These are phyloP conservation scores for Umbelopsis sp. DNA, from an alignment of 371 early-diverging fungal genomes.

Conservation along the genomic window DNA sequence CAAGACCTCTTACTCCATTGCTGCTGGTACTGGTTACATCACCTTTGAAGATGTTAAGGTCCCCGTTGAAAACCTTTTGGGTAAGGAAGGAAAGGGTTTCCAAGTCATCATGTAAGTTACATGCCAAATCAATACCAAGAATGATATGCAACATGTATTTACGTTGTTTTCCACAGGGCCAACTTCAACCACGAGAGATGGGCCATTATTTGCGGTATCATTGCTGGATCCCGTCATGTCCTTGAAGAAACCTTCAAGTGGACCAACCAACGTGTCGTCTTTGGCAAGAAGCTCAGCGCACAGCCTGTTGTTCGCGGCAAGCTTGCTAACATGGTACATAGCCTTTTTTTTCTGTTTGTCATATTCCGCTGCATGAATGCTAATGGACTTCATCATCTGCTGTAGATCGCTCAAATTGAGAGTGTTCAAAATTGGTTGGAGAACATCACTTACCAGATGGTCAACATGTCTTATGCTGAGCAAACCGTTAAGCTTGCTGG, in stretches of 20 bases:
- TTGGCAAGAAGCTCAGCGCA: constrained; percentile 79
- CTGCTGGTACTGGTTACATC: constrained; percentile 63
- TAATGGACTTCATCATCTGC: constrained; percentile 25
- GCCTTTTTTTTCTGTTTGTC: not conserved
- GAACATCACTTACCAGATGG: constrained; percentile 68
- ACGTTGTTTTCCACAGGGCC: constrained; percentile 20
- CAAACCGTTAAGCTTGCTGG: constrained; percentile 68
- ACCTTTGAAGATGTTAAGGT: constrained; percentile 70
- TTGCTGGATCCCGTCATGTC: constrained; percentile 27
- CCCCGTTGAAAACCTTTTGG: constrained; percentile 72
- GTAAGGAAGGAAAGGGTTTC: constrained; percentile 72
- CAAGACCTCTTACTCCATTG: constrained; percentile 64
- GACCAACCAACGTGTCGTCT: constrained; percentile 65
- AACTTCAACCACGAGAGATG: constrained; percentile 63
- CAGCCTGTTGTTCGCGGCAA: constrained; percentile 75
- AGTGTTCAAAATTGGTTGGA: constrained; percentile 66
- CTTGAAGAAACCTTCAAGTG: constrained; percentile 47
- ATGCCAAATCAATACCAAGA: too few species aligned
- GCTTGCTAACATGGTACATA: constrained; percentile 77
- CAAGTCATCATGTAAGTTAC: constrained; percentile 43
- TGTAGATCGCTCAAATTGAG: constrained; percentile 58
- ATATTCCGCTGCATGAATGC: constrained; percentile 26
- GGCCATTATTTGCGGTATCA: constrained; percentile 34
- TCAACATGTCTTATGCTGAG: constrained; percentile 61
- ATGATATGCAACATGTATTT: too few species aligned